These are phyloP conservation scores for Solanum habrochaites DNA, from an alignment of 257 asterid genomes.

Conservation along the genomic window DNA sequence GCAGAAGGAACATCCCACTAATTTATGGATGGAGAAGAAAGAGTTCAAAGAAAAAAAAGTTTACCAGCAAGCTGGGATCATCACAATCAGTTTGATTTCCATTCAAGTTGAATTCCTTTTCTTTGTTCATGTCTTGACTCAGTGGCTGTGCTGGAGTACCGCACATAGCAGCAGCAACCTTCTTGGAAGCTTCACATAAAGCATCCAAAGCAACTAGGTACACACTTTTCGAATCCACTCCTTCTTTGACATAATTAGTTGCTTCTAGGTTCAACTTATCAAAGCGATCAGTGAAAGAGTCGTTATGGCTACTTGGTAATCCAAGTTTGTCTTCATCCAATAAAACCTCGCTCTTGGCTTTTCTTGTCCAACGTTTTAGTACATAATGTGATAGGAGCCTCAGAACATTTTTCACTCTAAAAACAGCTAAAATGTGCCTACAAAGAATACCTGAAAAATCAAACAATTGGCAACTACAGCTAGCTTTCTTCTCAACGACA, in stretches of 20 bases:
- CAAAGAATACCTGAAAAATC: constrained; percentile 87
- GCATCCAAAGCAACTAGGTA: constrained; percentile 58
- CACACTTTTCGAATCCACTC: constrained; percentile 46
- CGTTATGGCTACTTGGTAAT: constrained; percentile 55
- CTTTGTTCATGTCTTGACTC: not conserved
- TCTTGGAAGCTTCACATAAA: constrained; percentile 55
- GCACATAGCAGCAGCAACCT: constrained; percentile 33
- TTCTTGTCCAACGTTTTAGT: constrained; percentile 83
- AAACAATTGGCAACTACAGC: constrained; percentile 86
- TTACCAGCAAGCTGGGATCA: not conserved
- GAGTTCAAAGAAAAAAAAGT: not conserved
- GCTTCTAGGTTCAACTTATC: constrained; percentile 78
- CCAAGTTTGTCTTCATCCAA: constrained; percentile 50
- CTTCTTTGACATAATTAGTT: constrained; percentile 67
- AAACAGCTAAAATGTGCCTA: constrained; percentile 75
- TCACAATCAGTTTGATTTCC: not conserved
- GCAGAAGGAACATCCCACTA: not conserved
- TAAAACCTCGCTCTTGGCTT: constrained; percentile 64
- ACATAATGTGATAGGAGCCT: constrained; percentile 71
- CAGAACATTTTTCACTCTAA: constrained; percentile 81
- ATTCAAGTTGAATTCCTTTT: not conserved
- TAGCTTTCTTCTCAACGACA: constrained; percentile 67
- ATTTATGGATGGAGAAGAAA: not conserved
- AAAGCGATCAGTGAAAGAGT: constrained; percentile 76
- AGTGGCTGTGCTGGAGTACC: not conserved